Evolutionary conservation across 1,284 basidiomycete genomes (phyloP).

Genomic region (Ustilago nuda): DNA sequence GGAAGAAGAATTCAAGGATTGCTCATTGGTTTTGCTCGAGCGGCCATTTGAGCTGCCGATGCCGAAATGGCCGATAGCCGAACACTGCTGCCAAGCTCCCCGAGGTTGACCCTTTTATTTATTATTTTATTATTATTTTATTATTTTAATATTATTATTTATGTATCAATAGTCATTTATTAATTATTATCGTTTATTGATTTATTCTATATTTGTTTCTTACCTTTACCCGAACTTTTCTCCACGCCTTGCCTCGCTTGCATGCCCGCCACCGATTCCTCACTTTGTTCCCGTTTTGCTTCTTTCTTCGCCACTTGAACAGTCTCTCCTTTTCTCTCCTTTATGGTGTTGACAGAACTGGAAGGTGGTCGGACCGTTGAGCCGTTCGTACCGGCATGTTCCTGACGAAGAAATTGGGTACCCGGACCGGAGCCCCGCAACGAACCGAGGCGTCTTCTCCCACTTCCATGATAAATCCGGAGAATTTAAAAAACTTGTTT

Average conservation of each 20-base stretch:
- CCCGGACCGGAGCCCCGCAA: not conserved
- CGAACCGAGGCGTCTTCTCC: not conserved
- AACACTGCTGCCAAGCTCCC: not conserved
- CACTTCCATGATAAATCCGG: not conserved
- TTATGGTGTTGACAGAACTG: not conserved
- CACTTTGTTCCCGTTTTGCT: not conserved
- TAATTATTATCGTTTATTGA: too few relatives aligned
- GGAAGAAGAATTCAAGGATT: not conserved
- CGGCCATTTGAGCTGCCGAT: not conserved
- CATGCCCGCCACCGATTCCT: not conserved
- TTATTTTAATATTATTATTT: too few relatives aligned
- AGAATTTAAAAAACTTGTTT: not conserved
- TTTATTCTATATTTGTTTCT: too few relatives aligned
- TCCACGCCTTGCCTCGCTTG: not conserved
- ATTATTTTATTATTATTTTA: too few relatives aligned
- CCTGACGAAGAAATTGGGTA: not conserved
- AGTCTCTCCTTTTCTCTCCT: constrained; percentile 2
- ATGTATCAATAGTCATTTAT: too few relatives aligned
- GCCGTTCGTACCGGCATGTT: not conserved
- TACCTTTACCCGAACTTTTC: not conserved
- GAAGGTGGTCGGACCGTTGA: not conserved
- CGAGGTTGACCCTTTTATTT: too few relatives aligned
- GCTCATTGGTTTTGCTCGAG: not conserved
- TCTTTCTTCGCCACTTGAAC: not conserved
- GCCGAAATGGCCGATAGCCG: not conserved